Conservation (phyloP, 2,329 filamentous ascomycete genomes). For the Ophiostoma fasciatum region DNA sequence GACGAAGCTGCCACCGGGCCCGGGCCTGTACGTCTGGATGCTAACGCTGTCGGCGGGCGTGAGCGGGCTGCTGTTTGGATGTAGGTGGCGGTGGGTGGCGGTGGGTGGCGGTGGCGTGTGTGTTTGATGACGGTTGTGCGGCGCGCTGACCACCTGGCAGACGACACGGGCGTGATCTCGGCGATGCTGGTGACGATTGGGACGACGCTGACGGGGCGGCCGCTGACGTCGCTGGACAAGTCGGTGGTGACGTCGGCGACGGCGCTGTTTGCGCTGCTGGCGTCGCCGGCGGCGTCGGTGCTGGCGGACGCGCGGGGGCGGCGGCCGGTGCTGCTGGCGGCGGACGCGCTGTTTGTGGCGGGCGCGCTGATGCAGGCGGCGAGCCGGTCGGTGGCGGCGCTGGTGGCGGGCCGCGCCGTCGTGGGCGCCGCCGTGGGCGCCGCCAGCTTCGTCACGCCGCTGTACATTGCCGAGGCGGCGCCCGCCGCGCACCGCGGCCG, state of each 20-base stretch:
- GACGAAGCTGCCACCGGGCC: slow-evolving; percentile 12
- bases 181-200: slow-evolving; percentile 51
- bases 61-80: slow-evolving; percentile 53
- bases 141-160: slow-evolving; percentile 19
- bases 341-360: slow-evolving; percentile 51
- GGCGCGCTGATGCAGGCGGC: slow-evolving; percentile 53
- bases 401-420: slow-evolving; percentile 54
- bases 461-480: slow-evolving; percentile 80
- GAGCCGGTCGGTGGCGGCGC: slow-evolving; percentile 40
- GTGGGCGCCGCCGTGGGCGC: slow-evolving; percentile 62
- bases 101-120: not conserved
- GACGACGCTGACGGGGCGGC: slow-evolving; percentile 38
- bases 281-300: slow-evolving; percentile 49
- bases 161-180: slow-evolving; percentile 55
- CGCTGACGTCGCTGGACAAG: slow-evolving; percentile 49
- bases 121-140: not conserved
- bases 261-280: slow-evolving; percentile 47
- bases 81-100: no score
- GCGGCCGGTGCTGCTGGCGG: slow-evolving; percentile 45
- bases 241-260: slow-evolving; percentile 58
- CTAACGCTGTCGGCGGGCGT: slow-evolving; percentile 52
- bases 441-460: slow-evolving; percentile 67
- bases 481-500: slow-evolving; percentile 63
- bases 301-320: slow-evolving; percentile 48
- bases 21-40: slow-evolving; percentile 41